These are phyloP conservation scores for Cladosporium velox DNA, from an alignment of 2,329 filamentous ascomycete species.

Conservation along the genomic window DNA sequence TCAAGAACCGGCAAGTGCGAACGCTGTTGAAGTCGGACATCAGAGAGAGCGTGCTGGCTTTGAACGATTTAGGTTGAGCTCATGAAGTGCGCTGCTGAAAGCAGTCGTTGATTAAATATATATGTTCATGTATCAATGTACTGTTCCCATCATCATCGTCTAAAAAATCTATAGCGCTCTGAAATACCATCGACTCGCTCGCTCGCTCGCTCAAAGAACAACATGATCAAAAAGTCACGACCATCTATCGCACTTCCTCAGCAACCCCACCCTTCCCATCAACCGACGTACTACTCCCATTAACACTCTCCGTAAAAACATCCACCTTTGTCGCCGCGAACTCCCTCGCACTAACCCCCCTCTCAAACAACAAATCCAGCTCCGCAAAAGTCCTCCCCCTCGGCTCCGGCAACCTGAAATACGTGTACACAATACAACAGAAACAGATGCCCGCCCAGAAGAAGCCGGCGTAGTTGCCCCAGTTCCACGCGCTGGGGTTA, in stretches of 20 bases:
- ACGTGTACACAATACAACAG: constrained; percentile 77
- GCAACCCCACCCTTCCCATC: constrained; percentile 5
- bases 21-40: too few species aligned
- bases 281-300: constrained; percentile 11
- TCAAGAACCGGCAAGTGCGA: too few species aligned
- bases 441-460: constrained; percentile 85
- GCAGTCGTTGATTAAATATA: background rate
- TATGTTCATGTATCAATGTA: constrained; percentile 3
- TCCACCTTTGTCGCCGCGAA: constrained; percentile 63
- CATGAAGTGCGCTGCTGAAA: too few species aligned
- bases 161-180: background rate
- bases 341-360: constrained; percentile 68
- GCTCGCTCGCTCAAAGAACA: background rate
- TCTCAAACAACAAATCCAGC: constrained; percentile 81
- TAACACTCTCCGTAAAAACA: constrained; percentile 47
- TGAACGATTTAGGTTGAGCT: too few species aligned
- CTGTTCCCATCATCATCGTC: constrained; percentile 5
- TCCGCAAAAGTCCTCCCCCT: constrained; percentile 80
- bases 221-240: background rate
- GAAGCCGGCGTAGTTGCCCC: constrained; percentile 84
- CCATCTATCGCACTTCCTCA: background rate
- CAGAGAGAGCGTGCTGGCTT: too few species aligned
- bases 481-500: constrained; percentile 83
- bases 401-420: constrained; percentile 79
- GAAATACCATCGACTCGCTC: background rate